Percentiles rank a stretch among this genome's conserved stretches.
Conservation (phyloP, 306 rosid species). For the Glycine soja region DNA sequence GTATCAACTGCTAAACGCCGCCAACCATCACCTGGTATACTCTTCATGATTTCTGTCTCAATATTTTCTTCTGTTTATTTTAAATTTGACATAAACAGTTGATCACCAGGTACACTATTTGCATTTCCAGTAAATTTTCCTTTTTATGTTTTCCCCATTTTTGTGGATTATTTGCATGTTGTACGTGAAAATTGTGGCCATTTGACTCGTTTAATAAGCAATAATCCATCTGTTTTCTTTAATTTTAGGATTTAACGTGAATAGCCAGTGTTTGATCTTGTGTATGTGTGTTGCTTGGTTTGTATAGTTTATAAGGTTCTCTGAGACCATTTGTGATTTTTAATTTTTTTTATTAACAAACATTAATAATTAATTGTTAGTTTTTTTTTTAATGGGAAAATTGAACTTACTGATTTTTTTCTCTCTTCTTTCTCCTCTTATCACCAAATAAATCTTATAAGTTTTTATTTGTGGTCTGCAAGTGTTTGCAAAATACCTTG, state of each 20-base stretch:
- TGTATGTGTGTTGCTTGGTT: background rate
- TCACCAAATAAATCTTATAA: too few relatives aligned
- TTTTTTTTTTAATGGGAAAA: background rate
- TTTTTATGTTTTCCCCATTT: background rate
- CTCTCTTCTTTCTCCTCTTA: too few relatives aligned
- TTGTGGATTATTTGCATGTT: conserved; percentile 24
- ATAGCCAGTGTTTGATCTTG: background rate
- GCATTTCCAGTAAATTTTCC: background rate
- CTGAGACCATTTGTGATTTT: background rate
- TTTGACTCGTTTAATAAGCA: conserved; percentile 33
- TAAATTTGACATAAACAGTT: background rate
- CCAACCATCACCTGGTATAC: conserved; percentile 29
- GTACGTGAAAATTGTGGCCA: background rate
- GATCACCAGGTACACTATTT: conserved; percentile 17
- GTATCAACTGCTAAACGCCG: conserved; percentile 43
- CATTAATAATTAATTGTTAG: too few relatives aligned
- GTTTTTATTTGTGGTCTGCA: too few relatives aligned
- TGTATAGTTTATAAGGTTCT: conserved; percentile 14
- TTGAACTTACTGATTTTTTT: too few relatives aligned
- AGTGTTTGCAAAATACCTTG: background rate
- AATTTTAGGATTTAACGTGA: background rate
- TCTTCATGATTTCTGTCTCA: conserved; percentile 5
- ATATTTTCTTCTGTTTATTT: background rate
- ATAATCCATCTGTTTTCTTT: background rate
- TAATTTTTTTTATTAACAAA: background rate